Evolutionary conservation across 2,329 filamentous ascomycete genomes (phyloP).

Genomic region (Colletotrichum tanaceti): DNA sequence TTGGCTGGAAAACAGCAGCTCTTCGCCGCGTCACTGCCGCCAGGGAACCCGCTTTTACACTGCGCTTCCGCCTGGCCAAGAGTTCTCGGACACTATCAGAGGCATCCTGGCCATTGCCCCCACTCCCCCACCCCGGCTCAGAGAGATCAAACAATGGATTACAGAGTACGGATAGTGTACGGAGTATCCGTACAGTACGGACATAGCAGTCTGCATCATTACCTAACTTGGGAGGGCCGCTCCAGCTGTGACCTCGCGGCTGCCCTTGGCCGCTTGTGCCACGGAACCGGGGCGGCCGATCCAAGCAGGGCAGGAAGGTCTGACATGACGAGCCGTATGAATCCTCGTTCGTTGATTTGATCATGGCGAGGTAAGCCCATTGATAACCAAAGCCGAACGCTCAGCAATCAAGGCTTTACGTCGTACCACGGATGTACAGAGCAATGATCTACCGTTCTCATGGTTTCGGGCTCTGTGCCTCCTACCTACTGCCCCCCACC

Average conservation of each 20-base stretch:
- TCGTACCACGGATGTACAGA: not conserved
- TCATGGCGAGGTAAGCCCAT: not conserved
- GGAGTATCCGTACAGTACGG: no score
- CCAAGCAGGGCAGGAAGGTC: conserved; percentile 6
- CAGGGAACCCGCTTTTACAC: conserved; percentile 4
- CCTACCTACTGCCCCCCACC: not conserved
- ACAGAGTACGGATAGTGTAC: not conserved
- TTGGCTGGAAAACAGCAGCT: not conserved
- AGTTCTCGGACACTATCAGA: not conserved
- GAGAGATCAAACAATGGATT: not conserved
- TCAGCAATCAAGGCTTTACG: conserved; percentile 17
- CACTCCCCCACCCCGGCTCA: not conserved
- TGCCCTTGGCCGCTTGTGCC: conserved; percentile 1
- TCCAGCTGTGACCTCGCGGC: conserved; percentile 7
- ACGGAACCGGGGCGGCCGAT: conserved; percentile 20
- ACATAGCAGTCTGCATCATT: conserved; percentile 3
- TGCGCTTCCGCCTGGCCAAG: conserved; percentile 1
- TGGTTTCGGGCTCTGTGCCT: not conserved
- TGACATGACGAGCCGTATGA: conserved; percentile 7
- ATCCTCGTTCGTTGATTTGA: conserved; percentile 5
- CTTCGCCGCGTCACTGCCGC: not conserved
- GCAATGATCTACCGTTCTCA: not conserved
- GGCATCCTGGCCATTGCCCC: not conserved
- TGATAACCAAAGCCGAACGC: conserved; percentile 17
- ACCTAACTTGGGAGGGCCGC: conserved; percentile 11